phyloP scores from a whole-genome alignment of 2,329 filamentous ascomycete species.

The Phialophora chinensis region DNA sequence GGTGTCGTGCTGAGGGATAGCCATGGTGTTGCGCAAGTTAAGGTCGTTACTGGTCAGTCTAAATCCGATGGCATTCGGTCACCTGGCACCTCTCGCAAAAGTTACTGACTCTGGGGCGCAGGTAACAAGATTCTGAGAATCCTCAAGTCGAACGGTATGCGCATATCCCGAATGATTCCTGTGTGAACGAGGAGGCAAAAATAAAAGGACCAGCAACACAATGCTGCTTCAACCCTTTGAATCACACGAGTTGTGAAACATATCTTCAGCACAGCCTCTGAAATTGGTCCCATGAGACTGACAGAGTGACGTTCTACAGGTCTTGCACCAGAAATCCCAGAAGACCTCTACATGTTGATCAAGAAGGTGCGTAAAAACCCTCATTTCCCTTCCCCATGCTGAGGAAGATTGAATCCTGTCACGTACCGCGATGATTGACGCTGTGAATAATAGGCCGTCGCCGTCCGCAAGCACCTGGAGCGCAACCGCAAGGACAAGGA shows the following conservation, averaged over 20 bases:
- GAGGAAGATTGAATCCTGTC: not conserved
- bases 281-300: constrained; percentile 77
- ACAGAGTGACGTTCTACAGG: constrained; percentile 88
- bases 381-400: not conserved
- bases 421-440: not conserved
- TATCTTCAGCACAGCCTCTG: constrained; percentile 69
- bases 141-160: constrained; percentile 95
- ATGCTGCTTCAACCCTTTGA: not conserved
- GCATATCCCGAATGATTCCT: constrained; percentile 45
- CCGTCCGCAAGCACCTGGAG: constrained; percentile 99
- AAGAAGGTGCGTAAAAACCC: constrained; percentile 79
- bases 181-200: constrained; percentile 19
- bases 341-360: constrained; percentile 99
- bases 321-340: constrained; percentile 96
- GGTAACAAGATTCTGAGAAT: constrained; percentile 99
- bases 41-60: constrained; percentile 87
- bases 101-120: constrained; percentile 45
- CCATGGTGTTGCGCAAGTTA: constrained; percentile 97
- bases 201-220: not conserved
- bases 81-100: not conserved
- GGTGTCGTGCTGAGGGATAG: constrained; percentile 98
- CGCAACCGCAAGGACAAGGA: constrained; percentile 99
- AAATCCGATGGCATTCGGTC: not conserved
- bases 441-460: constrained; percentile 71
- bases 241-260: constrained; percentile 18